Evolutionary conservation across 2,329 filamentous ascomycete species (phyloP).

Genomic region (Colletotrichum orchidophilum): DNA sequence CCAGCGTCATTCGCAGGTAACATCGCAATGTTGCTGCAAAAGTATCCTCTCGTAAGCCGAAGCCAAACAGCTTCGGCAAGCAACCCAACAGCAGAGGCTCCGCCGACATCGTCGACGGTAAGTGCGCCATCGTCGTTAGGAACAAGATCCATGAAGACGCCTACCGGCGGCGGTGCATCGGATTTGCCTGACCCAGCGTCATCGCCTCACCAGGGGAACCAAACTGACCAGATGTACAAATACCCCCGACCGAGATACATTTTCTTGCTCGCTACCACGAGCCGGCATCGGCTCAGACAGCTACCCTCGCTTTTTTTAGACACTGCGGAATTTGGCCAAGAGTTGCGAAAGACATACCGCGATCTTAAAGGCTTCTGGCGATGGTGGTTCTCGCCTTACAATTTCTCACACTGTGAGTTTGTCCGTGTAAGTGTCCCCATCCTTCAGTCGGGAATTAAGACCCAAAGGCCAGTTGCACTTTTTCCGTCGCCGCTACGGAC

Average conservation of each 20-base stretch:
- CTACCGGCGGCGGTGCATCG: not conserved
- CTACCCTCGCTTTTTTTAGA: not conserved
- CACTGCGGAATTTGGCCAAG: not conserved
- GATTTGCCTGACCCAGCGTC: not conserved
- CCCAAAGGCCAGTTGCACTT: not conserved
- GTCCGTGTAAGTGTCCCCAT: not conserved
- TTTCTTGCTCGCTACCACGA: not conserved
- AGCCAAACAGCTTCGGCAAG: not conserved
- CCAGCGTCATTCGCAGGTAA: not conserved
- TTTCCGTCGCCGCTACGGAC: not conserved
- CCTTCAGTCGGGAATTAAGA: not conserved
- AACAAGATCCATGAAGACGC: not conserved
- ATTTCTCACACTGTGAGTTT: constrained; percentile 3
- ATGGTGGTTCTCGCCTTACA: not conserved
- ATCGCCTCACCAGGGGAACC: not conserved
- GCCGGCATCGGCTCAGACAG: not conserved
- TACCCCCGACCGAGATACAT: not conserved
- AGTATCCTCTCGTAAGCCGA: not conserved
- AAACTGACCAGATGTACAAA: not conserved
- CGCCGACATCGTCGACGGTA: no score
- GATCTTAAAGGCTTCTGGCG: constrained; percentile 7
- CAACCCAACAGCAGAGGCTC: not conserved
- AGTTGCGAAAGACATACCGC: not conserved
- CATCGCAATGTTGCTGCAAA: not conserved
- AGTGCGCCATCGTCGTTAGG: not conserved